These are phyloP conservation scores for Quaeritorhiza haematococci DNA, from an alignment of 371 early-diverging fungal genomes.

Conservation along the genomic window DNA sequence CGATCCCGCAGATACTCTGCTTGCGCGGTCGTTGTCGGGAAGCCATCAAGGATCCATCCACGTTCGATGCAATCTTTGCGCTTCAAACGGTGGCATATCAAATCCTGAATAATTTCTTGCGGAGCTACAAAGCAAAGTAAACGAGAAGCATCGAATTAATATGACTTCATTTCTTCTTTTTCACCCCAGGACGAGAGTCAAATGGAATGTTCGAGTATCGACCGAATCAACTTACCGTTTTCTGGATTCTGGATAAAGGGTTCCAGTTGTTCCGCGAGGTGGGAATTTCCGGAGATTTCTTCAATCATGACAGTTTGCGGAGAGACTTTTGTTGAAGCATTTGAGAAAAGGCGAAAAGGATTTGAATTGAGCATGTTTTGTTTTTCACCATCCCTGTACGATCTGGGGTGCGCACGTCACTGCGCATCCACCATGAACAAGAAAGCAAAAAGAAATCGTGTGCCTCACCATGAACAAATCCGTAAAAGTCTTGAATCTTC, in stretches of 20 bases:
- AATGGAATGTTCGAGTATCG: not conserved
- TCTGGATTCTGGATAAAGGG: conserved; percentile 25
- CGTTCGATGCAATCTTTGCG: conserved; percentile 30
- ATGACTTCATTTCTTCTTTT: not conserved
- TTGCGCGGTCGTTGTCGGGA: conserved; percentile 28
- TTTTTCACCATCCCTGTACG: not conserved
- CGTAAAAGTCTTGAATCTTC: conserved; percentile 27
- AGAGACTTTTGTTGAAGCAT: conserved; percentile 28
- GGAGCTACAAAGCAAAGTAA: conserved; percentile 24
- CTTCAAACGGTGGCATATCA: conserved; percentile 30
- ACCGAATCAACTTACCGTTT: conserved; percentile 17
- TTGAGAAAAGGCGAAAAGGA: not conserved
- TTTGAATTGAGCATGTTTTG: not conserved
- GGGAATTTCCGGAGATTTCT: conserved; percentile 24
- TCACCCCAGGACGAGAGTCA: not conserved
- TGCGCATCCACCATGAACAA: not conserved
- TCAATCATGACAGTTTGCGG: conserved; percentile 35
- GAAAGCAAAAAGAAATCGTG: not conserved
- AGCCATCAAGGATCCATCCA: conserved; percentile 47
- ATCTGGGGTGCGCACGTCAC: not conserved
- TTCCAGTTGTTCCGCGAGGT: conserved; percentile 10
- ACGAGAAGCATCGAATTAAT: not conserved
- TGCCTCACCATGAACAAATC: conserved; percentile 33
- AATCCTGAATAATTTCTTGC: conserved; percentile 23
- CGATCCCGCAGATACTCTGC: conserved; percentile 20